These are phyloP conservation scores for Aureobasidium sp. DNA, from an alignment of 2,329 filamentous ascomycete genomes.

Conservation along the genomic window DNA sequence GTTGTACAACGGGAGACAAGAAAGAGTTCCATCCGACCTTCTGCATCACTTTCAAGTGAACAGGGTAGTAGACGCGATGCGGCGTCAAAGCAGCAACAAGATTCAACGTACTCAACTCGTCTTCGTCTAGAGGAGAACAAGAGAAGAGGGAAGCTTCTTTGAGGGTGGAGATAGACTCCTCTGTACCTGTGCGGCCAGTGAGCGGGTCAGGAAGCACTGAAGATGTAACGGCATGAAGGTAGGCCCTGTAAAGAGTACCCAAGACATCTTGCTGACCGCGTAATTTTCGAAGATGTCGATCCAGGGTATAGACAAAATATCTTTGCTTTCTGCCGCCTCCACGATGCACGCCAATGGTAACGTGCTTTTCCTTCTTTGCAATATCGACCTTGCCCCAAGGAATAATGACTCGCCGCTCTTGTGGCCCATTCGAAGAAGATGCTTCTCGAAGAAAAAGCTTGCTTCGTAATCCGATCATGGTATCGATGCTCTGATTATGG, in stretches of 20 bases:
- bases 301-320: constrained; percentile 48
- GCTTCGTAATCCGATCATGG: constrained; percentile 52
- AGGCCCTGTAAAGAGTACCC: constrained; percentile 46
- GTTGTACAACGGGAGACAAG: constrained; percentile 37
- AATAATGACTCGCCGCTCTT: constrained; percentile 47
- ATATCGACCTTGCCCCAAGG: constrained; percentile 39
- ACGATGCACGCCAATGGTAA: neutral
- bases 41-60: constrained; percentile 38
- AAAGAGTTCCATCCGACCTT: constrained; percentile 35
- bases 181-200: constrained; percentile 53
- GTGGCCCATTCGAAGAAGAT: constrained; percentile 25
- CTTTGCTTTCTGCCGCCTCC: constrained; percentile 10
- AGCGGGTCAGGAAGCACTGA: constrained; percentile 51
- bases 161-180: constrained; percentile 40
- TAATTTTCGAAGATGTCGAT: constrained; percentile 52
- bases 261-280: constrained; percentile 46
- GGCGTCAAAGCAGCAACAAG: constrained; percentile 31
- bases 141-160: constrained; percentile 21
- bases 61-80: constrained; percentile 39
- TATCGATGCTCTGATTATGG: constrained; percentile 51
- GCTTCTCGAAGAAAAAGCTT: constrained; percentile 51
- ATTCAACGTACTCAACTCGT: constrained; percentile 22
- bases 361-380: constrained; percentile 35
- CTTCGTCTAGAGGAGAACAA: constrained; percentile 22
- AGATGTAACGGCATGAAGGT: constrained; percentile 56